Evolutionary conservation across 2,329 filamentous ascomycete genomes (phyloP), one percentile per base, ranked within the genome.

Genomic region (Colletotrichum sublineola): DNA sequence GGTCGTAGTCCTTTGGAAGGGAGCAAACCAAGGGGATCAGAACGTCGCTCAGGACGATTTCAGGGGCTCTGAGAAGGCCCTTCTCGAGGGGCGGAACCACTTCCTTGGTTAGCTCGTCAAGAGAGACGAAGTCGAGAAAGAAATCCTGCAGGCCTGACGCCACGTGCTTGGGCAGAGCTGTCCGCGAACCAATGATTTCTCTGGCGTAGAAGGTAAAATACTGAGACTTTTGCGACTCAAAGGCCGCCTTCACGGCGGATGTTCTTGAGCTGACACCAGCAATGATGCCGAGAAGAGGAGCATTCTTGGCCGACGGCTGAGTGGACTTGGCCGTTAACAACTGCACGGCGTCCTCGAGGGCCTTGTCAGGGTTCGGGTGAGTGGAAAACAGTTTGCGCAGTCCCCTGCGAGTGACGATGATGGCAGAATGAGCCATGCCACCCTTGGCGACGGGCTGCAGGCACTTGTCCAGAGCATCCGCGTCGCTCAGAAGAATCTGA

Each of bases 71-170:
- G 57, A 99, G 84, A 67, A 99, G 87, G 7, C 93, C 92, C 83
- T 97, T 98, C 79, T 99, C 96, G 18, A 98, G 85, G 0, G 94
- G 86, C 11, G 95, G 94, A 33, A 97, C 86, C 42, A 98, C 79
- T 55, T 96, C 90, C 74, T 90, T 92, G 65, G 90, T 88, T 40
- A 98, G 80, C 75, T 98, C 95, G 33, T 95, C 91, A 20, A 89
- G 79, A 0, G 89, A 92, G 48, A 93, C 86, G 79, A 96, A 98
- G 42, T 87, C 88, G 20, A 84, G 81, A 80, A 98, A 97, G 84
- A 98, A 98, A 80, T 98, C 95, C 62, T 86, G 83, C 58, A 98
- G 84, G 7, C 92, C 93, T 76, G 86, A 86, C 3, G 93, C 90
- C 69, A 97, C 85, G 79, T 97, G 93, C 40, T 83, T 80, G 2